Evolutionary conservation across 352 stramenopile genomes (phyloP).

Genomic region (Peronospora belbahrii): DNA sequence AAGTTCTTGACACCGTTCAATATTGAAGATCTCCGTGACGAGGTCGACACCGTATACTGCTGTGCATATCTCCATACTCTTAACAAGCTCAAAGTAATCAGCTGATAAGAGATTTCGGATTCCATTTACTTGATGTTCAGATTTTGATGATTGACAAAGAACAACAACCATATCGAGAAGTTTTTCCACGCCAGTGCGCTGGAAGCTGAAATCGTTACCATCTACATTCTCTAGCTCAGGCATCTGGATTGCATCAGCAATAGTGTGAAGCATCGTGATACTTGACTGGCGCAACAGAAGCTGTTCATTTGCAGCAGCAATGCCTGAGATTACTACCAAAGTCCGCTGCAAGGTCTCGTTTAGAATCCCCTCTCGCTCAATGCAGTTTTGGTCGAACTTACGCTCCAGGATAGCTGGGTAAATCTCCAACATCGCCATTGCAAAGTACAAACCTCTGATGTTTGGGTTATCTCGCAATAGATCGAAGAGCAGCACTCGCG

Average conservation of each 20-base stretch:
- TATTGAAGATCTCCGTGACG: constrained; percentile 12
- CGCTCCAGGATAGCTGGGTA: constrained; percentile 25
- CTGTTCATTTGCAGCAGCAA: constrained; percentile 23
- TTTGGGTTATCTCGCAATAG: constrained; percentile 30
- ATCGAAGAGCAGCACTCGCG: constrained; percentile 40
- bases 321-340: constrained; percentile 22
- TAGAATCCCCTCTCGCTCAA: constrained; percentile 15
- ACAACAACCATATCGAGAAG: constrained; percentile 2
- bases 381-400: constrained; percentile 27
- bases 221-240: constrained; percentile 23
- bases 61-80: constrained; percentile 24
- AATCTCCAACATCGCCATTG: constrained; percentile 29
- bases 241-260: constrained; percentile 26
- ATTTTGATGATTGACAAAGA: background rate
- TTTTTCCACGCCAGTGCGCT: constrained; percentile 5
- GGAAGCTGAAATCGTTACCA: background rate
- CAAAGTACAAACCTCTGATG: constrained; percentile 39
- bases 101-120: background rate
- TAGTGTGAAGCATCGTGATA: constrained; percentile 26
- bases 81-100: constrained; percentile 16
- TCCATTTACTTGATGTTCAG: background rate
- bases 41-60: constrained; percentile 10
- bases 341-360: constrained; percentile 26
- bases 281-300: constrained; percentile 29
- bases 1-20: constrained; percentile 17